These are phyloP conservation scores for Rubus parviflorus DNA, from an alignment of 306 rosid species.

Conservation along the genomic window DNA sequence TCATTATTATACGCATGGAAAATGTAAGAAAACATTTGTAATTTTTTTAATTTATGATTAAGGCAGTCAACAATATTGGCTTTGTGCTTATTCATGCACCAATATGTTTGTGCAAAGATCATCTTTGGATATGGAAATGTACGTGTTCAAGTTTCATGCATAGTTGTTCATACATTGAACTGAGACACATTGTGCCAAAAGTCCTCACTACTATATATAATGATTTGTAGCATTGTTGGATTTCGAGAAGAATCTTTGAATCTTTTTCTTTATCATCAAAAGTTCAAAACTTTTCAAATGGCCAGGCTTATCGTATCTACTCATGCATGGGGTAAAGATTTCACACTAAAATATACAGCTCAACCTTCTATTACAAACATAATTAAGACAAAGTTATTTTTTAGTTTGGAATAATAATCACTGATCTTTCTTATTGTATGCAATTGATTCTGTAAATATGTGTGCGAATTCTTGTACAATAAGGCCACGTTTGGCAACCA, in stretches of 20 bases:
- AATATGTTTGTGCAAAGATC: not conserved
- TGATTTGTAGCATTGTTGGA: conserved; percentile 33
- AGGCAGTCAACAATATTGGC: not conserved
- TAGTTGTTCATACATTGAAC: not conserved
- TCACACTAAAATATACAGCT: not conserved
- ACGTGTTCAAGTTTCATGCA: conserved; percentile 35
- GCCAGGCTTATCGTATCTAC: not conserved
- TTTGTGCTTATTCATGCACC: not conserved
- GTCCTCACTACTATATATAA: conserved; percentile 11
- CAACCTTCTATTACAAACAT: not conserved
- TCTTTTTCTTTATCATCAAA: not conserved
- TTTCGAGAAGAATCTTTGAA: conserved; percentile 36
- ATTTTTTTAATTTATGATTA: not conserved
- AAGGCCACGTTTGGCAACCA: no score
- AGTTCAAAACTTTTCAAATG: not conserved
- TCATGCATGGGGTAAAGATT: not conserved
- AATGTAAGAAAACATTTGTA: no score
- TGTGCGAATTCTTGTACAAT: no score
- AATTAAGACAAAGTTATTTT: not conserved
- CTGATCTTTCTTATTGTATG: no score
- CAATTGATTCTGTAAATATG: no score
- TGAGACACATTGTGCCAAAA: conserved; percentile 15
- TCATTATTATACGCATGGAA: no score
- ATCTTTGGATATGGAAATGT: conserved; percentile 1
- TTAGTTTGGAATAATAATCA: no score